Evolutionary conservation across 257 asterid species (phyloP), one percentile per base, ranked within the genome.

Genomic region (Solanum arcanum): DNA sequence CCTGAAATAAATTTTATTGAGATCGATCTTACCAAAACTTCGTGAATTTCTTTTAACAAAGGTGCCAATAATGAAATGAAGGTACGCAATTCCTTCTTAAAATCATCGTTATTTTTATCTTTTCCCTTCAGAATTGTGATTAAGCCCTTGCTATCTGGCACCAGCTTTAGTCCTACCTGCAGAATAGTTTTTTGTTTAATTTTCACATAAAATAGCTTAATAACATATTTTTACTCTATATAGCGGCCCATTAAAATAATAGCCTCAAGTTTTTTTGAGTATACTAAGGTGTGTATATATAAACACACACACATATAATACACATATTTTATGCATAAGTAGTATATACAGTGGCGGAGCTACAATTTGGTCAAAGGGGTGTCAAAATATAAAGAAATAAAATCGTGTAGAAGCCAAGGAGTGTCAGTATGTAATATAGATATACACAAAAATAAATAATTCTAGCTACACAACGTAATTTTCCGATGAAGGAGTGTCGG

Each of bases 111-210:
- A n/a, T 89, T 92, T 89, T 92, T 90, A 31, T 91, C 93, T 89
- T 93, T 90, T 46, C 87, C 92, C 92, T 92, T 92, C 47, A 96
- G 98, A 88, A 92, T 88, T 35, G 85, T 60, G 3, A 94, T 84
- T 1, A 96, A 88, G 21, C 88, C 86, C 7, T 73, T 89, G 81
- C 74, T 90, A 25, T 95, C 98, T 6, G 99, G 99, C 85, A 96
- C 92, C 29, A 95, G 87, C 84, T 94, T 94, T 13, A 96, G 90
- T n/a, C 98, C 98, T 14, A 96, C 92, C 99, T 96, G 56, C 59
- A 35, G 12, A 47, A 62, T 46, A 31, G 12, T 3, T 27, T 27
- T 29, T 39, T 25, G n/a, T 37, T 29, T 4, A 31, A 83, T 52
- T 37, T 9, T 66, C 73, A 84, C 31, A n/a, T 5, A 35, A 18